Conservation (phyloP, 345 rosid genomes). For the Aurinia saxatilis region DNA sequence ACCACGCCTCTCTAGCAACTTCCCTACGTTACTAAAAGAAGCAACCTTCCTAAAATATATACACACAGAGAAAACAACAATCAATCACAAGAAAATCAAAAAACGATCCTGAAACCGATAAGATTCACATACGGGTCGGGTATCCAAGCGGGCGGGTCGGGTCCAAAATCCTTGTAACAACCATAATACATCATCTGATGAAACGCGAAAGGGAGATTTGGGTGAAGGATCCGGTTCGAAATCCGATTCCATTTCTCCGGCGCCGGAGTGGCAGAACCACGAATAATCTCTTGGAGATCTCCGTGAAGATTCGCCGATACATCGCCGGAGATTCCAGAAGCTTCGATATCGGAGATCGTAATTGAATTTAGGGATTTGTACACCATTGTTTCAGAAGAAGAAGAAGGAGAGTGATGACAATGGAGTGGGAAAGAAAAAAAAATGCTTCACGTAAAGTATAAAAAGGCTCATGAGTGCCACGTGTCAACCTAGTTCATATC, state of each 20-base stretch:
- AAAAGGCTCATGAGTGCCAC: not conserved
- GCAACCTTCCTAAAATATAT: slow-evolving; percentile 48
- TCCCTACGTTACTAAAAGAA: slow-evolving; percentile 57
- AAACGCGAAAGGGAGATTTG: slow-evolving; percentile 72
- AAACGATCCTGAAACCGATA: not conserved
- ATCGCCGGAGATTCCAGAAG: slow-evolving; percentile 42
- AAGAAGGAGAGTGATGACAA: not conserved
- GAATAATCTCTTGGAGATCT: slow-evolving; percentile 38
- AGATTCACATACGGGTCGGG: slow-evolving; percentile 59
- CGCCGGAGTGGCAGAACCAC: slow-evolving; percentile 36
- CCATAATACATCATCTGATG: slow-evolving; percentile 86
- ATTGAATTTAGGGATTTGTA: slow-evolving; percentile 43
- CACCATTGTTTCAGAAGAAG: slow-evolving; percentile 26
- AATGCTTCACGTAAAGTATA: slow-evolving; percentile 10
- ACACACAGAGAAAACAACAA: not conserved
- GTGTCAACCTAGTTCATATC: not conserved
- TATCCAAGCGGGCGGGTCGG: slow-evolving; percentile 90
- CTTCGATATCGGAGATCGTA: slow-evolving; percentile 49
- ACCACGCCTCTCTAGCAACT: slow-evolving; percentile 61
- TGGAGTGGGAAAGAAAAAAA: not conserved
- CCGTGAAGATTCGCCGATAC: slow-evolving; percentile 35
- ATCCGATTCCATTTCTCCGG: slow-evolving; percentile 57
- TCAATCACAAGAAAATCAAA: not conserved
- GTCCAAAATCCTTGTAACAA: slow-evolving; percentile 71
- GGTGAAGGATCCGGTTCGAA: slow-evolving; percentile 47